Percentiles rank a stretch among this genome's conserved stretches.
phyloP scores from a whole-genome alignment of 768 basidiomycete genomes.

The Kwoniella dendrophila region DNA sequence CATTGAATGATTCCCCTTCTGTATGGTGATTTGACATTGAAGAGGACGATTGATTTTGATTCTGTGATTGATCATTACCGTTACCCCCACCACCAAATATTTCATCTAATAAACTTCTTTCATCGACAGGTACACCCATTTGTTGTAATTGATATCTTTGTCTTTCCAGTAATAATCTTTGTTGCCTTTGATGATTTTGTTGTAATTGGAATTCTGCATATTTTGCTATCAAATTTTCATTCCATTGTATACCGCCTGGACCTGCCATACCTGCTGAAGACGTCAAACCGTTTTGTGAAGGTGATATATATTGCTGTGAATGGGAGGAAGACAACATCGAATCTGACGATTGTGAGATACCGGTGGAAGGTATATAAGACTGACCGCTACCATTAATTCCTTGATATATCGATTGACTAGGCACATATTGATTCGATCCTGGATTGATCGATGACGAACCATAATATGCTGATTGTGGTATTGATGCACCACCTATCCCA shows the following conservation, averaged over 20 bases:
- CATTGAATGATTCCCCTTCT: not conserved
- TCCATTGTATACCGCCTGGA: slow-evolving; percentile 16
- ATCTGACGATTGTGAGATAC: too few species aligned
- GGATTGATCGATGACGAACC: slow-evolving; percentile 6
- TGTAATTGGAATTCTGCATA: slow-evolving; percentile 52
- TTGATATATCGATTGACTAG: too few species aligned
- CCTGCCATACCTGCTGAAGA: not conserved
- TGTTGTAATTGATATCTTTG: slow-evolving; percentile 46
- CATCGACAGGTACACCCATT: slow-evolving; percentile 44
- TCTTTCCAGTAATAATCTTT: slow-evolving; percentile 38
- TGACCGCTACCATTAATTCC: too few species aligned
- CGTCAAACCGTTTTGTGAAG: not conserved
- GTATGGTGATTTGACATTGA: not conserved
- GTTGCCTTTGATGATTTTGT: slow-evolving; percentile 50
- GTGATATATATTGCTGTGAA: not conserved
- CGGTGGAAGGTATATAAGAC: too few species aligned
- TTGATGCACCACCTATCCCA: not conserved
- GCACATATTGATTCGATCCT: too few species aligned
- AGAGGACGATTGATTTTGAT: not conserved
- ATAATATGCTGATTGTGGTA: not conserved
- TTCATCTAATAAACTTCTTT: slow-evolving; percentile 42
- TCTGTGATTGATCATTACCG: not conserved
- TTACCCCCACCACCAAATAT: slow-evolving; percentile 32
- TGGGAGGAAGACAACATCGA: too few species aligned
- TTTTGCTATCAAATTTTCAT: slow-evolving; percentile 33